phyloP scores from a whole-genome alignment of 306 rosid species.

The Castanea sativa region DNA sequence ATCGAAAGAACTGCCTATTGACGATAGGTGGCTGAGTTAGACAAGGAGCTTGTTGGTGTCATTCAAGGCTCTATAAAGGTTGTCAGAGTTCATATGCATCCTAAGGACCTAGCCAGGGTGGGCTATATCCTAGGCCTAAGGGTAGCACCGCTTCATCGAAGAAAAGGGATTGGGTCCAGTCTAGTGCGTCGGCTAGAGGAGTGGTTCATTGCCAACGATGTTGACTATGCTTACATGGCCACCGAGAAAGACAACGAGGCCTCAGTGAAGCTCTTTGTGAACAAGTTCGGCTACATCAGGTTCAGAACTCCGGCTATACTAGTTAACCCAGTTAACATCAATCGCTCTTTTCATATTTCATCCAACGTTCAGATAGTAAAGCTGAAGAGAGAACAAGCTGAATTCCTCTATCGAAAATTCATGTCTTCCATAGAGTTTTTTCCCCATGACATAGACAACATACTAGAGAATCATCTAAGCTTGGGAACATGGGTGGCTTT shows the following conservation, averaged over 20 bases:
- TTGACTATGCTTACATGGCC: conserved; percentile 80
- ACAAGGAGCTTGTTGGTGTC: conserved; percentile 68
- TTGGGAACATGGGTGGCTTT: conserved; percentile 91
- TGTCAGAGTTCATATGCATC: conserved; percentile 54
- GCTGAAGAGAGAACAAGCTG: conserved; percentile 76
- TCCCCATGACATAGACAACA: conserved; percentile 65
- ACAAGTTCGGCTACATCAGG: conserved; percentile 52
- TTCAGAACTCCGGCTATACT: conserved; percentile 73
- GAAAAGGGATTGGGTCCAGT: conserved; percentile 68
- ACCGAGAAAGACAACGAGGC: conserved; percentile 79
- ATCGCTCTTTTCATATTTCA: conserved; percentile 32
- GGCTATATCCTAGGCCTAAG: conserved; percentile 85
- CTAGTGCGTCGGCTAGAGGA: conserved; percentile 61
- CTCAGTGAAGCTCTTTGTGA: conserved; percentile 62
- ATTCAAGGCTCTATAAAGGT: conserved; percentile 83
- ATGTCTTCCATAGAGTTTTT: conserved; percentile 74
- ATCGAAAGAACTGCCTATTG: neutral
- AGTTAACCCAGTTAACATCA: conserved; percentile 64
- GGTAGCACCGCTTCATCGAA: conserved; percentile 56
- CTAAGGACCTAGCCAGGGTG: conserved; percentile 53
- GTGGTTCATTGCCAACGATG: conserved; percentile 73
- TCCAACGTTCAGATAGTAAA: conserved; percentile 48
- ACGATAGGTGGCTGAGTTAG: conserved; percentile 68
- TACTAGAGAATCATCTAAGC: conserved; percentile 63
- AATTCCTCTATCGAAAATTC: conserved; percentile 57